Percentiles rank a stretch among this genome's conserved stretches.
Conservation (phyloP, 176 grass and related monocot species). For the Avena atlantica region DNA sequence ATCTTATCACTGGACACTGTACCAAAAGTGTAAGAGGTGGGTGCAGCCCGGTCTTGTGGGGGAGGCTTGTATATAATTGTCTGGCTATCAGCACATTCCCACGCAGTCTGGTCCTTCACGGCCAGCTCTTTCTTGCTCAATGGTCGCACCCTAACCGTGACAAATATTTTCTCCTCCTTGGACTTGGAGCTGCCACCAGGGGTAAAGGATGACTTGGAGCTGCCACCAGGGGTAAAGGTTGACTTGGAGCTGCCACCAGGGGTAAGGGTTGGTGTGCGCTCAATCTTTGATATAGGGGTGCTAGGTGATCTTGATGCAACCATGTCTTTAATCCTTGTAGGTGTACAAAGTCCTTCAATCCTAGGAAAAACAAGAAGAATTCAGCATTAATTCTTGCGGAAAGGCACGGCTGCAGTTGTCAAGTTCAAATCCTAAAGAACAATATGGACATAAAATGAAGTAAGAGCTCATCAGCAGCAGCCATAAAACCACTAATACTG, state of each 20-base stretch:
- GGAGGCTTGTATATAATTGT: constrained; percentile 74
- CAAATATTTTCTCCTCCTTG: constrained; percentile 98
- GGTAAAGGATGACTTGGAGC: constrained; percentile 66
- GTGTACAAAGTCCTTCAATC: constrained; percentile 28
- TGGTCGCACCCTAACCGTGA: constrained; percentile 88
- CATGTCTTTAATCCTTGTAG: constrained; percentile 32
- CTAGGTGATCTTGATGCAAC: constrained; percentile 59
- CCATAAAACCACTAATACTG: not conserved
- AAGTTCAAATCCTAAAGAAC: not conserved
- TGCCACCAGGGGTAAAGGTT: constrained; percentile 70
- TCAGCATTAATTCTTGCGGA: constrained; percentile 2
- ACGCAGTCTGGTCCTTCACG: constrained; percentile 64
- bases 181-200: constrained; percentile 64
- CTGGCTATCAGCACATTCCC: constrained; percentile 79
- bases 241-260: constrained; percentile 76
- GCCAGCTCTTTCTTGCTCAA: constrained; percentile 76
- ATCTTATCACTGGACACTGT: constrained; percentile 35
- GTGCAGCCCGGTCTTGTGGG: constrained; percentile 58
- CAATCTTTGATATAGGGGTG: constrained; percentile 77
- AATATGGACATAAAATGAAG: constrained; percentile 5
- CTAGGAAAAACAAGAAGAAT: not conserved
- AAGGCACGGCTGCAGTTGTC: constrained; percentile 2
- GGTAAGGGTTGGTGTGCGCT: constrained; percentile 72
- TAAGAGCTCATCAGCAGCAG: not conserved
- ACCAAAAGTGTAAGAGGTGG: constrained; percentile 86